Percentiles rank a stretch among this genome's conserved stretches.
Evolutionary conservation across 2,329 filamentous ascomycete species (phyloP).

Genomic region (Karstenula rhodostoma): DNA sequence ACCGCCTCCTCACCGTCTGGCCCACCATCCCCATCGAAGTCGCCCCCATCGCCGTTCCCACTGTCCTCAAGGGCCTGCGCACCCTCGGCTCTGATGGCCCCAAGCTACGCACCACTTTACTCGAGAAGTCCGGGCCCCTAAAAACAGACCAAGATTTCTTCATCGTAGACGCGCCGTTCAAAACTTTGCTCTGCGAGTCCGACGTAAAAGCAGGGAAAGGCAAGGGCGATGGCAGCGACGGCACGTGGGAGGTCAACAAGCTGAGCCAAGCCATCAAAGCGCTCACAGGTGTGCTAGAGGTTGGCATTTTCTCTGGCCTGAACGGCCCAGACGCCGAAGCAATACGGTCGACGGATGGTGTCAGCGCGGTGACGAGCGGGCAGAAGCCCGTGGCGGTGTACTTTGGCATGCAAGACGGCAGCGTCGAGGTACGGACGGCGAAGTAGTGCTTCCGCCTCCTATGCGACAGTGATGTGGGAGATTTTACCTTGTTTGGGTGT

Average conservation of each 20-base stretch:
- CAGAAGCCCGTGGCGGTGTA: slow-evolving; percentile 95
- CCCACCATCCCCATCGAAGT: slow-evolving; percentile 92
- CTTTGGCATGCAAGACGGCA: slow-evolving; percentile 81
- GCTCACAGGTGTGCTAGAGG: slow-evolving; percentile 88
- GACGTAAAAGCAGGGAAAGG: slow-evolving; percentile 58
- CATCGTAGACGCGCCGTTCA: slow-evolving; percentile 92
- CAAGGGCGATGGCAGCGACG: slow-evolving; percentile 65
- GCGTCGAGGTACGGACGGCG: slow-evolving; percentile 49
- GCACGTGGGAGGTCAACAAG: slow-evolving; percentile 80
- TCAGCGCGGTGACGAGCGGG: slow-evolving; percentile 58
- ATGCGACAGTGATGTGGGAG: neutral
- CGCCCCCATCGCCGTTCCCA: slow-evolving; percentile 80
- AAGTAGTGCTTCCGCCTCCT: slow-evolving; percentile 15
- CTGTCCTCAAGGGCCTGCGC: slow-evolving; percentile 76
- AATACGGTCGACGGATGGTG: slow-evolving; percentile 44
- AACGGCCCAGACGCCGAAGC: slow-evolving; percentile 75
- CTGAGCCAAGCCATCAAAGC: slow-evolving; percentile 78
- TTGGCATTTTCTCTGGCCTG: slow-evolving; percentile 85
- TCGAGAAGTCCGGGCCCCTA: slow-evolving; percentile 82
- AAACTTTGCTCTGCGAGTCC: slow-evolving; percentile 70
- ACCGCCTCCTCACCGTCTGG: slow-evolving; percentile 78
- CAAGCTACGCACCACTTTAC: slow-evolving; percentile 73
- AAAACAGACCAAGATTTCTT: slow-evolving; percentile 87
- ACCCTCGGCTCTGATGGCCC: slow-evolving; percentile 77
- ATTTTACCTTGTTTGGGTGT: neutral